Evolutionary conservation across 148 eudicot genomes (phyloP), one percentile per base, ranked within the genome.

Genomic region (Rhododendron ovatum): DNA sequence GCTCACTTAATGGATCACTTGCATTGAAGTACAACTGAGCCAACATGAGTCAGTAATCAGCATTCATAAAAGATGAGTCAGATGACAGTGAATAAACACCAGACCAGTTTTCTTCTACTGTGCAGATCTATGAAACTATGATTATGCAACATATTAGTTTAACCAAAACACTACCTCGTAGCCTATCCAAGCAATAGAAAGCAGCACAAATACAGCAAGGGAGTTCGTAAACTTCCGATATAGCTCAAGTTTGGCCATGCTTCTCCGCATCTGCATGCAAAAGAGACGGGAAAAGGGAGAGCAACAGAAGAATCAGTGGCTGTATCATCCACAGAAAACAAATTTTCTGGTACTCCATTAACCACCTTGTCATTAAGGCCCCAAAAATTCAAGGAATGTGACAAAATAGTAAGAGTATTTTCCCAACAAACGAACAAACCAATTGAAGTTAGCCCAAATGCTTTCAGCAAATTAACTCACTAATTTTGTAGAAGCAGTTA

Each of bases 131-230:
- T 82, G 73, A 22, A 82, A 35, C 83, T 80, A 80, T 51, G 41
- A 51, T 10, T 28, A 18, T 5, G 30, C 20, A 4, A 37, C 17
- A 82, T 35, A 57, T 37, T 33, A 14, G 55, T 67, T 37, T 69
- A 73, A 69, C 28, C 61, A 55, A 73, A 48, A 85, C 51, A 63
- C 67, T 85, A 96, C 98, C 98, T 96, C 98, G 90, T 96, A 96
- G 88, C 98, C 98, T 88, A 96, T 94, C 98, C 98, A 96, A 90
- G 98, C 98, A 86, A 96, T 94, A 84, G 98, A 96, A 59, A 96
- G 94, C 86, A 96, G 93, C 86, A 96, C 98, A 87, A 93, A 94
- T 61, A 96, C 87, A 35, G 98, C 98, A 81, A 96, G 93, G 45
- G 96, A 88, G 88, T 96, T 96, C 37, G 98, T 96, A 83, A 94